Conservation (phyloP, 331 rosid species). For the Malus hybrid region DNA sequence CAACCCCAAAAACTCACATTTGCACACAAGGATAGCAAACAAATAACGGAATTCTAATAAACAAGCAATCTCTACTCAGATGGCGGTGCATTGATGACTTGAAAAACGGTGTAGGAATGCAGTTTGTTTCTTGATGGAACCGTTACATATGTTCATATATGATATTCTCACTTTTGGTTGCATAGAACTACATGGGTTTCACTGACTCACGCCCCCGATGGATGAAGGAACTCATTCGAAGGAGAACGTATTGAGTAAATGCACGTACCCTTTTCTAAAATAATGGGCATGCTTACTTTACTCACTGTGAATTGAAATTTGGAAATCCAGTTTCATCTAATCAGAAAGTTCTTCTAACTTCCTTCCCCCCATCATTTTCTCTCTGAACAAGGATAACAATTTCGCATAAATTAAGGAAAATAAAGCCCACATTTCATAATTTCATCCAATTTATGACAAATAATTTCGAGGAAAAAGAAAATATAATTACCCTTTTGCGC, state of each 20-base stretch:
- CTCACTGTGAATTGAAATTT: background rate
- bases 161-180: no score
- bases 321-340: background rate
- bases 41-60: background rate
- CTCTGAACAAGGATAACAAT: background rate
- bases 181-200: no score
- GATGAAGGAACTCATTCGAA: no score
- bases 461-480: background rate
- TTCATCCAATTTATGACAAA: background rate
- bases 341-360: background rate
- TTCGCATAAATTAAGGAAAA: background rate
- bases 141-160: no score
- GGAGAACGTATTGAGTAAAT: no score
- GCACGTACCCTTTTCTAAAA: background rate
- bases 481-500: slow-evolving; percentile 69
- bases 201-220: no score
- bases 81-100: background rate
- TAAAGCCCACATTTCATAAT: background rate
- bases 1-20: background rate
- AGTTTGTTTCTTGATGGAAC: no score
- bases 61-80: background rate
- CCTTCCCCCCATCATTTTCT: background rate
- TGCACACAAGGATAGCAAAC: background rate
- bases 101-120: no score
- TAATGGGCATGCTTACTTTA: background rate